A percentile compares a stretch with the other conserved stretches of the same genome.
phyloP scores from a whole-genome alignment of 2,329 filamentous ascomycete genomes.

The Teratosphaeria zuluensis region DNA sequence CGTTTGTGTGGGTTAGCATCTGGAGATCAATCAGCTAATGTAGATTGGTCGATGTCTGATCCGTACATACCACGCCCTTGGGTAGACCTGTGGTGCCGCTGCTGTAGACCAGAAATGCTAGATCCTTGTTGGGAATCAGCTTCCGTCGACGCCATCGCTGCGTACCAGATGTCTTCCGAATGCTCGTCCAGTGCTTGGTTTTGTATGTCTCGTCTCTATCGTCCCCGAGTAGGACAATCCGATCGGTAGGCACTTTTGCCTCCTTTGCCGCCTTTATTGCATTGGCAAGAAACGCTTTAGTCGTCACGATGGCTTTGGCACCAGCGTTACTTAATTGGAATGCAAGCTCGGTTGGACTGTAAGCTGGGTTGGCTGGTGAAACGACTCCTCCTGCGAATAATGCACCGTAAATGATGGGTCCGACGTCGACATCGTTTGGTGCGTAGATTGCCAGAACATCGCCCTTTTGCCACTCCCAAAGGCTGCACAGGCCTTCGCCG shows the following conservation, averaged over 20 bases:
- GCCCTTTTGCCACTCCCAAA: conserved; percentile 69
- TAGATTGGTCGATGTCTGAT: conserved; percentile 64
- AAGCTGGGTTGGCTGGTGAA: conserved; percentile 80
- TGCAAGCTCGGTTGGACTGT: conserved; percentile 71
- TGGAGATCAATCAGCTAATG: conserved; percentile 38
- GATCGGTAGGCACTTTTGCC: conserved; percentile 59
- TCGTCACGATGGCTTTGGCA: conserved; percentile 66
- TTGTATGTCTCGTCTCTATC: conserved; percentile 47
- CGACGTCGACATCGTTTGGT: conserved; percentile 78
- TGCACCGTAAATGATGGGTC: conserved; percentile 64
- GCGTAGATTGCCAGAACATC: conserved; percentile 76
- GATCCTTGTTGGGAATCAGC: conserved; percentile 58
- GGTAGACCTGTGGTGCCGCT: conserved; percentile 78
- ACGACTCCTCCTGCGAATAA: conserved; percentile 74
- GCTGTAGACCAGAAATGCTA: conserved; percentile 79
- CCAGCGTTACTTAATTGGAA: conserved; percentile 73
- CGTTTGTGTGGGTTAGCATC: conserved; percentile 73
- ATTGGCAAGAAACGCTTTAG: conserved; percentile 52
- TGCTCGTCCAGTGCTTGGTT: conserved; percentile 62
- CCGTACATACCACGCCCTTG: conserved; percentile 59
- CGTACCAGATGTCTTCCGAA: conserved; percentile 54
- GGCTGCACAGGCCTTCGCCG: conserved; percentile 64
- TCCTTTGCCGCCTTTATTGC: conserved; percentile 59
- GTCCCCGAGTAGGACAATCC: conserved; percentile 69
- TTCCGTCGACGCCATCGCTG: conserved; percentile 50